Evolutionary conservation across 192 early-diverging fungal genomes (phyloP), one percentile per base, ranked within the genome.

Genomic region (Coemansia sp.): DNA sequence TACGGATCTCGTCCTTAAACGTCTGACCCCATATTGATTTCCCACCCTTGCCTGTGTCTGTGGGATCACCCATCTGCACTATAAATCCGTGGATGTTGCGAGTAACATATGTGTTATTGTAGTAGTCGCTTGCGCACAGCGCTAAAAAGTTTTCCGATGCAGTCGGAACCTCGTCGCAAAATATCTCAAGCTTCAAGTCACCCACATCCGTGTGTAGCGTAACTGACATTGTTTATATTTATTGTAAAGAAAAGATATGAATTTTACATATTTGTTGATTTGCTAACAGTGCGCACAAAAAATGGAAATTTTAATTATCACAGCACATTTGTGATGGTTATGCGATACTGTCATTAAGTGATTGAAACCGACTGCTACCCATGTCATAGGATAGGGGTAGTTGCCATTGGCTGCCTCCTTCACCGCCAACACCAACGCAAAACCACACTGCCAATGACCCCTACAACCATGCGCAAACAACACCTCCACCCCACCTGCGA

Each of bases 101-200:
- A 68, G 96, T 95, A 63, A 98, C 89, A 29, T 92, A 74, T 54
- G 86, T 88, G 59, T 87, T 85, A 77, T 97, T 91, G 75, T 98
- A 98, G 75, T 97, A 98, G 50, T 91, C 91, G 67, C 85, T 89
- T 32, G 94, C 96, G 57, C 95, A 96, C n/a, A 98, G 72, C 2
- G 96, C 96, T 46, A 98, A 74, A 84, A 98, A 98, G 84, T 98
- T 98, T 88, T 95, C 92, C 6, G 90, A 85, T 4, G 94, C 84
- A 31, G 82, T 88, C 33, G 94, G 93, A 2, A 89, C 89, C 29
- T 91, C 89, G 68, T 94, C 93, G 75, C 94, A 97, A 67, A 94
- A 92, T 20, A 97, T 74, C 84, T 98, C 95, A 20, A 95, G 88
- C 76, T 96, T 96, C 30, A 98, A 75, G 83, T 98, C 95, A 22